Base-by-base conservation (phyloP, 805 yeast species). In the Kuraishia borneana region DNA sequence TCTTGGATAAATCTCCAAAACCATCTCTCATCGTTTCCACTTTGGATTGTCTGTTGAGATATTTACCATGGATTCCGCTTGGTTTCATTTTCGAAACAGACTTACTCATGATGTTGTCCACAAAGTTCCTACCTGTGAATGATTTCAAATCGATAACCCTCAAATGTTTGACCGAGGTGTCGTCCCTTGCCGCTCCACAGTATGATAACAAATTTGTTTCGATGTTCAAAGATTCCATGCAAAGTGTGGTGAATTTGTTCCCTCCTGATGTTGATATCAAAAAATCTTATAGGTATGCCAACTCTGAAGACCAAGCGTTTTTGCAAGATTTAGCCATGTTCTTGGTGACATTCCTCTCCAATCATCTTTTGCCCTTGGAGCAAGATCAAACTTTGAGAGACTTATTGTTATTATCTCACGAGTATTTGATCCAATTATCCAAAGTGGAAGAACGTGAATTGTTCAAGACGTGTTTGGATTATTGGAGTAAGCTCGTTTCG, bases 251-350 rank as follows among this genome's bases (percentile, higher is more conserved):
- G 32, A 57, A 58, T 28, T 75, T 85, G 29, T 68, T 92, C 7
- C 95, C 96, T 2, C 65, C 76, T 16, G 63, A 70, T 25, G 69
- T 85, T 4, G 83, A 88, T 48, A 65, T 92, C 47, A 75, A 70
- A 45, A 65, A 65, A 33, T 73, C 83, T 19, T 92, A 92, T 58
- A 68, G 71, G 33, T 64, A 67, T 43, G 95, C 95, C 5, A 72
- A 70, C 50, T 72, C 94, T 16, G 65, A 72, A 30, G 96, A 89
- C 52, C 97, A 92, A 64, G 88, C 92, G 26, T 88, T 88, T 50
- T 71, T 92, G 46, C 96, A 92, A 59, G 96, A 92, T 63, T 70
- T 92, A 49, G 95, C 96, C 13, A 78, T 89, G 82, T 92, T 80
- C 56, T 68, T 92, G 46, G 78, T 92, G 35, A 83, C 95, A 2